Evolutionary conservation across 2,329 filamentous ascomycete genomes (phyloP).

Genomic region (Hymenoscyphus fructigenus): DNA sequence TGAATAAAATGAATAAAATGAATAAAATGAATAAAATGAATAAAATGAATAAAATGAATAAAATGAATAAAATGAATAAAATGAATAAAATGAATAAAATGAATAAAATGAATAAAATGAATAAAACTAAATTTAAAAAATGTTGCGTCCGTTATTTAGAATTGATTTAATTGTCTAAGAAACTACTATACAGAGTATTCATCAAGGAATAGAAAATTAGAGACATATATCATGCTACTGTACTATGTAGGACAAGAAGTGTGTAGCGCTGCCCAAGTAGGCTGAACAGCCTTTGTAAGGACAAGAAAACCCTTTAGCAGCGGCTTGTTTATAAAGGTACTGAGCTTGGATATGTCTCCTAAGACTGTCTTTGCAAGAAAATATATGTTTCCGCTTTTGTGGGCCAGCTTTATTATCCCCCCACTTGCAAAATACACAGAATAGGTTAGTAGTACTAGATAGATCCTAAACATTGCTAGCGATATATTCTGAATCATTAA

Average conservation of each 20-base stretch:
- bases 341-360: constrained; percentile 1
- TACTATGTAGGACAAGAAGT: constrained; percentile 1
- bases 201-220: background rate
- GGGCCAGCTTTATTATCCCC: constrained; percentile 35
- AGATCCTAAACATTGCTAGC: no score
- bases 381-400: constrained; percentile 30
- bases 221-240: background rate
- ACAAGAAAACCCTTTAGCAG: background rate
- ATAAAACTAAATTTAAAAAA: no score
- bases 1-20: no score
- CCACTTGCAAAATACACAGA: background rate
- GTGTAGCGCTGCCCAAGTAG: background rate
- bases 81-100: no score
- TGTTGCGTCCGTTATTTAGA: no score
- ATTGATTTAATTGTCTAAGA: no score
- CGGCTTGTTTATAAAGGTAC: background rate
- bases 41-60: no score
- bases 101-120: no score
- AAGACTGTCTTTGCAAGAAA: constrained; percentile 3
- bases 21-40: no score
- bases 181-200: no score
- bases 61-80: no score
- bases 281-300: constrained; percentile 4
- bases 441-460: background rate
- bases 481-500: no score